Percentiles rank a stretch among this genome's conserved stretches.
Evolutionary conservation across 2,329 filamentous ascomycete species (phyloP).

Genomic region (Ceratocystis huliohia): DNA sequence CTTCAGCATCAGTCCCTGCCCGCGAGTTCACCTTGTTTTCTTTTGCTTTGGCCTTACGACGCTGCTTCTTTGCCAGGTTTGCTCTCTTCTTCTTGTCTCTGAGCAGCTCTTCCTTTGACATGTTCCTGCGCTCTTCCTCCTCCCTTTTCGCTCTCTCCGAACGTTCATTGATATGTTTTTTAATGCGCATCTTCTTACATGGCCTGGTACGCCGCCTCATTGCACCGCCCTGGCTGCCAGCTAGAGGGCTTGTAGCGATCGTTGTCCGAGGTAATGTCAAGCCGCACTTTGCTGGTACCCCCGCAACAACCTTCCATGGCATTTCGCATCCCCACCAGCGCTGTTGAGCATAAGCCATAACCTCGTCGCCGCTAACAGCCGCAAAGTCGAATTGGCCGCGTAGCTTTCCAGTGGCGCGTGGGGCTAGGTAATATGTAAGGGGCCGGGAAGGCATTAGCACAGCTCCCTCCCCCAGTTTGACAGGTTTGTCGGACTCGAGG

Average conservation of each 20-base stretch:
- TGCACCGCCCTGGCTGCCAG: not conserved
- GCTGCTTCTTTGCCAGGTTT: slow-evolving; percentile 48
- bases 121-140: slow-evolving; percentile 28
- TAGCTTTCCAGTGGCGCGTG: slow-evolving; percentile 29
- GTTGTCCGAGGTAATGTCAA: slow-evolving; percentile 20
- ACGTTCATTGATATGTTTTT: slow-evolving; percentile 36
- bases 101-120: slow-evolving; percentile 38
- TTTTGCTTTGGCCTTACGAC: slow-evolving; percentile 44
- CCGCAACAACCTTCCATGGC: slow-evolving; percentile 43
- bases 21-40: slow-evolving; percentile 34
- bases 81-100: slow-evolving; percentile 48
- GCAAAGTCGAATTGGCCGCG: slow-evolving; percentile 25
- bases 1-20: slow-evolving; percentile 45
- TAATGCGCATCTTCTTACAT: slow-evolving; percentile 47
- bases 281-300: slow-evolving; percentile 31
- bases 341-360: slow-evolving; percentile 33
- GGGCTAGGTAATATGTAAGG: slow-evolving; percentile 37
- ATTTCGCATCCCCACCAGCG: slow-evolving; percentile 46
- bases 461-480: slow-evolving; percentile 28
- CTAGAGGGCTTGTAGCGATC: not conserved
- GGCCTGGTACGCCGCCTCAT: slow-evolving; percentile 26
- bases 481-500: slow-evolving; percentile 33
- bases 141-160: slow-evolving; percentile 32
- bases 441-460: slow-evolving; percentile 31
- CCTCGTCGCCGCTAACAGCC: slow-evolving; percentile 41